phyloP scores from a whole-genome alignment of 371 early-diverging fungal species.

The Mucor indicus region DNA sequence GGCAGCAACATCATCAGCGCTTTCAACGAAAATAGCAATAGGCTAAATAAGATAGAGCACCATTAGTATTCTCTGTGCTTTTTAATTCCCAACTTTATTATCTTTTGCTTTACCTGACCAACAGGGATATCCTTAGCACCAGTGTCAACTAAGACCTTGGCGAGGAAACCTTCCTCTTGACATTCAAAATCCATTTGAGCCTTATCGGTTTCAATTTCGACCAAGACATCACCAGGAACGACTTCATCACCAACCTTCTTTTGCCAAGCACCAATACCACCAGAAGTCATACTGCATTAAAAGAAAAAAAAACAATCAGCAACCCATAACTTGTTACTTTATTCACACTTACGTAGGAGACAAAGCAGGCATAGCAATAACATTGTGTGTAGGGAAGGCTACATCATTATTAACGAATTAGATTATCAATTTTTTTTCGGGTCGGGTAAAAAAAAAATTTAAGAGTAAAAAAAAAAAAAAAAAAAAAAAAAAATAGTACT shows the following conservation, averaged over 20 bases:
- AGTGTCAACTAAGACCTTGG: constrained; percentile 84
- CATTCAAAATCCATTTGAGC: constrained; percentile 99
- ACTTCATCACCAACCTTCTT: constrained; percentile 94
- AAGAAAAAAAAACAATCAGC: neutral
- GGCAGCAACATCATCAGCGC: constrained; percentile 80
- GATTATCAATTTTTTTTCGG: neutral
- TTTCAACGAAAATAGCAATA: constrained; percentile 90
- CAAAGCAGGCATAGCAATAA: constrained; percentile 97
- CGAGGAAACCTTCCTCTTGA: constrained; percentile 97
- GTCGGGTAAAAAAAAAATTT: no score
- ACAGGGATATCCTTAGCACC: constrained; percentile 87
- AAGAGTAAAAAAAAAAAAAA: no score
- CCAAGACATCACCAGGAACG: constrained; percentile 93
- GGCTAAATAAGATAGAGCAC: constrained; percentile 62
- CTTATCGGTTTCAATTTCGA: constrained; percentile 99
- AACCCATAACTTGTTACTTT: neutral
- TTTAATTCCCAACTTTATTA: no score
- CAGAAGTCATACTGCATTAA: constrained; percentile 94
- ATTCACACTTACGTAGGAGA: constrained; percentile 80
- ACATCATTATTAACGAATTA: neutral
- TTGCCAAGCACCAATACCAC: constrained; percentile 94
- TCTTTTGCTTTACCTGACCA: constrained; percentile 65
- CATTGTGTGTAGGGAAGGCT: constrained; percentile 85
- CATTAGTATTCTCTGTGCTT: constrained; percentile 18
- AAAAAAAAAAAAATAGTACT: no score